These are phyloP conservation scores for Yarrowia porcina DNA, from an alignment of 805 yeast genomes.

Conservation along the genomic window DNA sequence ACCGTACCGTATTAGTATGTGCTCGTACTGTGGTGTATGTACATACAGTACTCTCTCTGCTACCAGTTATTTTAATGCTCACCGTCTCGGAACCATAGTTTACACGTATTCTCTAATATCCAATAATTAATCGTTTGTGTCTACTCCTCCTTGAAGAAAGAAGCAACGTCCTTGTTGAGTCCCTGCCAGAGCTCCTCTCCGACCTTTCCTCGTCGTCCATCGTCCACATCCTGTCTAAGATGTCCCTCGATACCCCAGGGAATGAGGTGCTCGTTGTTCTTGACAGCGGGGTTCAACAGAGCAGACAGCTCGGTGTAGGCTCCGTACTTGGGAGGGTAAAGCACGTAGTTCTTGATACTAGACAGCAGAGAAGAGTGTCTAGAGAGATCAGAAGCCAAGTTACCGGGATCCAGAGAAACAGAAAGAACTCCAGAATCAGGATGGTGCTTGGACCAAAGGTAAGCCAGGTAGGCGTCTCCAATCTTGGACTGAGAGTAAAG, in stretches of 20 bases:
- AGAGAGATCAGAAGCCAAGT: constrained; percentile 40
- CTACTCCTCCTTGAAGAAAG: not conserved
- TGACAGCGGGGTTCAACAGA: constrained; percentile 43
- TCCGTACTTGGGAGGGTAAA: constrained; percentile 40
- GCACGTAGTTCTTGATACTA: constrained; percentile 16
- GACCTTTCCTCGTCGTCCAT: constrained; percentile 37
- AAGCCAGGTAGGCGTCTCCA: constrained; percentile 40
- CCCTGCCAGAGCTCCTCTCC: constrained; percentile 41
- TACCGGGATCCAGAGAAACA: constrained; percentile 46
- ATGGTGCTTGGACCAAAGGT: constrained; percentile 40
- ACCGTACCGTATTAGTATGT: no score
- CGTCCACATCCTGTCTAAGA: constrained; percentile 41
- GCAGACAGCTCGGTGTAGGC: constrained; percentile 48
- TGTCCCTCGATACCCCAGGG: constrained; percentile 47
- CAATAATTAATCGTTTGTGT: no score
- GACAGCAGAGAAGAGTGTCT: constrained; percentile 31
- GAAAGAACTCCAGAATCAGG: constrained; percentile 39
- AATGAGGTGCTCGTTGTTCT: constrained; percentile 42
- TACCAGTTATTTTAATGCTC: no score
- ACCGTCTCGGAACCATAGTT: no score
- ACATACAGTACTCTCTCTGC: no score
- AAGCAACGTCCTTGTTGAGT: constrained; percentile 36
- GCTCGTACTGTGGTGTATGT: no score
- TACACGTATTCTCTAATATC: no score
- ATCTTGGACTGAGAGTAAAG: constrained; percentile 48